phyloP scores from a whole-genome alignment of 2,329 filamentous ascomycete species.

The Aspergillus tanneri region DNA sequence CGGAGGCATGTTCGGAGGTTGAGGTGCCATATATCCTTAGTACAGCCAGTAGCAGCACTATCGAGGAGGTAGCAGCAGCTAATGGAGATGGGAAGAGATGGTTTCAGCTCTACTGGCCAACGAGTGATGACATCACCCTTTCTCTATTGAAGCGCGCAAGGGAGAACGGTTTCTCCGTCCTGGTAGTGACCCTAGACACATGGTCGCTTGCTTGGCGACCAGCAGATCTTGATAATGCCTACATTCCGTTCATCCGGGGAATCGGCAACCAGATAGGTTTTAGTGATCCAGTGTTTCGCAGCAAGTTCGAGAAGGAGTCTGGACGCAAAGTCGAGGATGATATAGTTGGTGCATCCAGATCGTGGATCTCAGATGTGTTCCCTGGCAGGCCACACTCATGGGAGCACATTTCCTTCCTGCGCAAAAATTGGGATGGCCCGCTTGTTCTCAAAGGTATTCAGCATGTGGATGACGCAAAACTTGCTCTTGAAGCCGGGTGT shows the following conservation, averaged over 20 bases:
- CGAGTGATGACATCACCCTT: constrained; percentile 62
- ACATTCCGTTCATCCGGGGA: constrained; percentile 56
- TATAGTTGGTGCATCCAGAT: constrained; percentile 49
- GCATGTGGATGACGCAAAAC: constrained; percentile 49
- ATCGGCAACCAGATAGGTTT: constrained; percentile 64
- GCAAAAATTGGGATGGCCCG: constrained; percentile 62
- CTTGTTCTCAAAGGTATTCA: constrained; percentile 63
- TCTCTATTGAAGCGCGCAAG: constrained; percentile 64
- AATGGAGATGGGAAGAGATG: constrained; percentile 60
- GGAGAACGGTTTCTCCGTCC: constrained; percentile 60
- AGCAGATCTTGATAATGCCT: constrained; percentile 61
- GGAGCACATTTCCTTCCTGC: constrained; percentile 61
- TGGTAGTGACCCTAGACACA: constrained; percentile 73
- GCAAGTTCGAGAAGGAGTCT: constrained; percentile 54
- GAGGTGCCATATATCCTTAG: constrained; percentile 66
- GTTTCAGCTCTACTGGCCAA: constrained; percentile 76
- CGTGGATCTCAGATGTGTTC: constrained; percentile 56
- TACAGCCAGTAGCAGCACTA: constrained; percentile 62
- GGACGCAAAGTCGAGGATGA: constrained; percentile 51
- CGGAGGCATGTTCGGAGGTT: constrained; percentile 60
- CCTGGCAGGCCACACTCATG: constrained; percentile 57
- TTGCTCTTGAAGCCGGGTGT: constrained; percentile 46
- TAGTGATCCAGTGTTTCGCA: constrained; percentile 64
- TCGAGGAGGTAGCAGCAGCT: constrained; percentile 65
- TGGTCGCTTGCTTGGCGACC: constrained; percentile 67